A percentile compares a stretch with the other conserved stretches of the same genome.
These are phyloP conservation scores for Erodium maritimum DNA, from an alignment of 345 rosid genomes.

Conservation along the genomic window DNA sequence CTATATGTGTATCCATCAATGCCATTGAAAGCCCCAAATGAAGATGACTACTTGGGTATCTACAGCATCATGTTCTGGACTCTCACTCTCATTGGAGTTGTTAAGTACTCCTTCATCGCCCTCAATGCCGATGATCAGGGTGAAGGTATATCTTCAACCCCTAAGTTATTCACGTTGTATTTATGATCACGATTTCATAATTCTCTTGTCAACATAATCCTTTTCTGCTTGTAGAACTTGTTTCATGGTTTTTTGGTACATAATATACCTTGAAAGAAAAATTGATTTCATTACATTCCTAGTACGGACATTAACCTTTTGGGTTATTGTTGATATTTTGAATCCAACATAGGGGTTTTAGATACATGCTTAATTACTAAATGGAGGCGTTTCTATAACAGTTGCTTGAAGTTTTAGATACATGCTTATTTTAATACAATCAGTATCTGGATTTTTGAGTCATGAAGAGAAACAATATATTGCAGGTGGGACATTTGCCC, in stretches of 20 bases:
- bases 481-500: constrained; percentile 85
- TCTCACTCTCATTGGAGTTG: constrained; percentile 47
- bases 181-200: too few relatives aligned
- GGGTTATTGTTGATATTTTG: too few relatives aligned
- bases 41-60: constrained; percentile 49
- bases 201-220: neutral
- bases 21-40: constrained; percentile 44
- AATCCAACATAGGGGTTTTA: too few relatives aligned
- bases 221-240: neutral
- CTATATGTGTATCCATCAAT: constrained; percentile 55
- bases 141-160: constrained; percentile 29
- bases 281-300: too few relatives aligned
- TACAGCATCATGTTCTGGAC: constrained; percentile 64
- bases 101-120: constrained; percentile 39
- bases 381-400: neutral
- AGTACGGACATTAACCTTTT: too few relatives aligned
- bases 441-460: constrained; percentile 4
- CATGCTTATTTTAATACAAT: neutral
- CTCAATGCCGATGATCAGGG: constrained; percentile 62
- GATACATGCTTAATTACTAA: too few relatives aligned
- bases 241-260: neutral
- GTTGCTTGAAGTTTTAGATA: neutral
- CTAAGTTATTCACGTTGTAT: neutral
- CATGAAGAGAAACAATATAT: constrained; percentile 4
- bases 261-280: too few relatives aligned